Conservation (phyloP, 2,329 filamentous ascomycete genomes). For the Lachnellula hyalina region DNA sequence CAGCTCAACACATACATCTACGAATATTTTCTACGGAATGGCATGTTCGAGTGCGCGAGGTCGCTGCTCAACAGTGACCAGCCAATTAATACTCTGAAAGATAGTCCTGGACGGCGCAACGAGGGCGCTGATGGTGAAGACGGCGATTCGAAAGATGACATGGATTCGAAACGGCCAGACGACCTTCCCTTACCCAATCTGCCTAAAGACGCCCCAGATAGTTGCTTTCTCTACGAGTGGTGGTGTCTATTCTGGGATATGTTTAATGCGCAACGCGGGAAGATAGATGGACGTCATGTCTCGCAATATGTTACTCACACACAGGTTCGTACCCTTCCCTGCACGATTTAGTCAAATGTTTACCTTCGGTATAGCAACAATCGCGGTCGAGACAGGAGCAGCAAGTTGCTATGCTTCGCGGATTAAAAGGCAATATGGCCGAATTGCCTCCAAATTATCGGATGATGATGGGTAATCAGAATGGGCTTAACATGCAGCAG, state of each 20-base stretch:
- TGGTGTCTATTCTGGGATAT: slow-evolving; percentile 98
- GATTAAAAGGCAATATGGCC: slow-evolving; percentile 57
- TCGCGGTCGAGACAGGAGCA: slow-evolving; percentile 68
- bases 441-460: slow-evolving; percentile 47
- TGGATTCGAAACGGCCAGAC: slow-evolving; percentile 67
- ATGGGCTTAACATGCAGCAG: slow-evolving; percentile 55
- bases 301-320: slow-evolving; percentile 76
- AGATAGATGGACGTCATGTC: slow-evolving; percentile 56
- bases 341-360: not conserved
- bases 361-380: slow-evolving; percentile 48
- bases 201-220: slow-evolving; percentile 59
- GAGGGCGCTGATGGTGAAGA: slow-evolving; percentile 73
- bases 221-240: slow-evolving; percentile 93
- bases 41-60: slow-evolving; percentile 78
- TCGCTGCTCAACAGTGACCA: slow-evolving; percentile 63
- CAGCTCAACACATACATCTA: slow-evolving; percentile 83
- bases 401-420: slow-evolving; percentile 71
- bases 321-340: slow-evolving; percentile 56
- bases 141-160: slow-evolving; percentile 73
- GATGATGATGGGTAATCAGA: slow-evolving; percentile 67
- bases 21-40: slow-evolving; percentile 83
- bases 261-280: slow-evolving; percentile 73
- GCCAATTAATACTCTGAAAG: slow-evolving; percentile 61
- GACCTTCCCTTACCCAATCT: slow-evolving; percentile 75
- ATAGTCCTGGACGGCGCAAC: slow-evolving; percentile 62